These are phyloP conservation scores for Xylariaceae sp. DNA, from an alignment of 2,329 filamentous ascomycete genomes.

Conservation along the genomic window DNA sequence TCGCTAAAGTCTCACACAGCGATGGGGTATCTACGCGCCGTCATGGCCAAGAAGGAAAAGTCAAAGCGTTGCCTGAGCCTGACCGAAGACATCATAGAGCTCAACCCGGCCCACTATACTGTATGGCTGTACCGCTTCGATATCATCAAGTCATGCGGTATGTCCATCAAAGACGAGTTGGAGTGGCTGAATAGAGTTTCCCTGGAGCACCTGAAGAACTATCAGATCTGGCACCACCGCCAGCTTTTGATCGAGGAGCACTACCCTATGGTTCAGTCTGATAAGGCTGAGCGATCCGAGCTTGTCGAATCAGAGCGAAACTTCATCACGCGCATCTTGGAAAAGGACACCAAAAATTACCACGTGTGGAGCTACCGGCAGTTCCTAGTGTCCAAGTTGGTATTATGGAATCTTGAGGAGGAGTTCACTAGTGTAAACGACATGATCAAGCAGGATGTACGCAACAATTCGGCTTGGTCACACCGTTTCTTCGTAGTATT, in stretches of 20 bases:
- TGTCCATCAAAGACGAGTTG: constrained; percentile 69
- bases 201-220: constrained; percentile 87
- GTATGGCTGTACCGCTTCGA: constrained; percentile 95
- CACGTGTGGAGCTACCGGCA: constrained; percentile 98
- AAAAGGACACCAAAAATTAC: constrained; percentile 91
- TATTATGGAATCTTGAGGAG: constrained; percentile 49
- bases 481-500: constrained; percentile 95
- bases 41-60: constrained; percentile 87
- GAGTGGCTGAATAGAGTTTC: constrained; percentile 84
- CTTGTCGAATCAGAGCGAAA: constrained; percentile 65
- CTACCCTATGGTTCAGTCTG: constrained; percentile 49
- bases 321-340: constrained; percentile 80
- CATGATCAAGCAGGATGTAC: constrained; percentile 75
- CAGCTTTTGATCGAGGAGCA: constrained; percentile 63
- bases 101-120: constrained; percentile 98
- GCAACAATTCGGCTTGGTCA: constrained; percentile 98
- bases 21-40: constrained; percentile 86
- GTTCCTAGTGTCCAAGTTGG: constrained; percentile 62
- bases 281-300: constrained; percentile 38
- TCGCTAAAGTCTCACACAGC: constrained; percentile 44
- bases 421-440: constrained; percentile 70
- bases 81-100: constrained; percentile 83
- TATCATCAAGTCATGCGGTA: constrained; percentile 65
- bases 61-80: constrained; percentile 74
- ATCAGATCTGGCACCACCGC: constrained; percentile 90